A percentile compares a stretch with the other conserved stretches of the same genome.
Evolutionary conservation across 2,329 filamentous ascomycete species (phyloP).

Genomic region (Microsporum canis): DNA sequence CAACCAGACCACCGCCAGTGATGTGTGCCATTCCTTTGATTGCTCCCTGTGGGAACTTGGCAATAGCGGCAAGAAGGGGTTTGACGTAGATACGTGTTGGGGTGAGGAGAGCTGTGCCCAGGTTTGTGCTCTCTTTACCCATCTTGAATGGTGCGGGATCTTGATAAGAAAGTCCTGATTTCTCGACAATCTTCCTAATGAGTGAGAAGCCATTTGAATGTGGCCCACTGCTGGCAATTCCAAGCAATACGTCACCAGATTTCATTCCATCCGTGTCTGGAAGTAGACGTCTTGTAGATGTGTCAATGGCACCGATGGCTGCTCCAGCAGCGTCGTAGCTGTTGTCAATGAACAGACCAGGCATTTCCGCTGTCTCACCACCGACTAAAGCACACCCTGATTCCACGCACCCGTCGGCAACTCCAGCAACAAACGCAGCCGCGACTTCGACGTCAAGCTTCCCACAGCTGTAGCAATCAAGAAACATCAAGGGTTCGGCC

Average conservation of each 20-base stretch:
- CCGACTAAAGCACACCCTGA: slow-evolving; percentile 86
- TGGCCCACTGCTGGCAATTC: slow-evolving; percentile 71
- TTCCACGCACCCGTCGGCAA: slow-evolving; percentile 74
- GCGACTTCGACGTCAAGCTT: slow-evolving; percentile 68
- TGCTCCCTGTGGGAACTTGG: slow-evolving; percentile 12
- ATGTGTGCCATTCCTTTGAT: slow-evolving; percentile 95
- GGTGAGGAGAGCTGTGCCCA: slow-evolving; percentile 70
- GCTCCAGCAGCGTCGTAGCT: slow-evolving; percentile 91
- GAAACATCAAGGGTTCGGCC: slow-evolving; percentile 87
- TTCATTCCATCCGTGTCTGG: slow-evolving; percentile 66
- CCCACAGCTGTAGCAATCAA: slow-evolving; percentile 95
- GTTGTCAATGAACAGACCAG: slow-evolving; percentile 76
- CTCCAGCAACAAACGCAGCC: slow-evolving; percentile 78
- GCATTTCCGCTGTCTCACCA: slow-evolving; percentile 97
- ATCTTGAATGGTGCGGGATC: slow-evolving; percentile 66
- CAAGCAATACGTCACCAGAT: slow-evolving; percentile 73
- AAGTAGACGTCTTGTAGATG: slow-evolving; percentile 50
- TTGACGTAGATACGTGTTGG: slow-evolving; percentile 93
- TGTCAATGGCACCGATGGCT: slow-evolving; percentile 69
- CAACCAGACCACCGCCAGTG: slow-evolving; percentile 81
- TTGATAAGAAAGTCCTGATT: slow-evolving; percentile 58
- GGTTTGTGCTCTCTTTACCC: slow-evolving; percentile 30
- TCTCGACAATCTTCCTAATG: slow-evolving; percentile 77
- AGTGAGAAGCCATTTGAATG: slow-evolving; percentile 98
- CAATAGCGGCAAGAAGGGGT: slow-evolving; percentile 57